Conservation (phyloP, 225 moss, liverwort and hornwort genomes). For the Asterella californica region DNA sequence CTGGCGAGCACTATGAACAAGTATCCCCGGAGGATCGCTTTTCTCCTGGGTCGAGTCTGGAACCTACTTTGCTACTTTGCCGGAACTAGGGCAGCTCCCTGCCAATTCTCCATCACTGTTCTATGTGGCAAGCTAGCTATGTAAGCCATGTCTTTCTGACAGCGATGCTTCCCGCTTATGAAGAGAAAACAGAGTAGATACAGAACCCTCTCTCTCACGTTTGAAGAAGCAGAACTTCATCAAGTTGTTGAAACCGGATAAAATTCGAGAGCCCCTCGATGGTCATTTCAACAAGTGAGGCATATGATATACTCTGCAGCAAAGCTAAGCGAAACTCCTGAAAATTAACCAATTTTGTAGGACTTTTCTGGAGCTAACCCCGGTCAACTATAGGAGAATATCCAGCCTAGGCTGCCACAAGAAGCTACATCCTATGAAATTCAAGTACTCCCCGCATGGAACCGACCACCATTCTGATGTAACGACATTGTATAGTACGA, state of each 20-base stretch:
- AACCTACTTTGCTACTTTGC: not conserved
- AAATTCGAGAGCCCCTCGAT: not conserved
- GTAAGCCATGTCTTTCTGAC: not conserved
- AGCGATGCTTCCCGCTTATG: not conserved
- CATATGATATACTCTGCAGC: too few species aligned
- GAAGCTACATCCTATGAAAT: slow-evolving; percentile 33
- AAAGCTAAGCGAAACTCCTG: too few species aligned
- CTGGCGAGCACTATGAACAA: not conserved
- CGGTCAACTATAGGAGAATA: slow-evolving; percentile 25
- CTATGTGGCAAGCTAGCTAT: not conserved
- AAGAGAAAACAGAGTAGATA: not conserved
- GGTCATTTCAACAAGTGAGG: not conserved
- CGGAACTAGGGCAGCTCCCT: not conserved
- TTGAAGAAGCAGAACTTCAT: not conserved
- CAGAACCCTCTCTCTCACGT: too few species aligned
- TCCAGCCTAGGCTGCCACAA: slow-evolving; percentile 41
- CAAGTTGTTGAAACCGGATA: not conserved
- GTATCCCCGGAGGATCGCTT: not conserved
- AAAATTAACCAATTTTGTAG: not conserved
- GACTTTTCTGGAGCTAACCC: not conserved
- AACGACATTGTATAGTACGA: slow-evolving; percentile 39
- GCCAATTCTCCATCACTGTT: not conserved
- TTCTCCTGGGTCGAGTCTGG: not conserved
- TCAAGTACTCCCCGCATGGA: slow-evolving; percentile 33
- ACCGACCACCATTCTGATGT: slow-evolving; percentile 33